Evolutionary conservation across 164 flowering plant genomes (phyloP).

Genomic region (Dillenia suffruticosa): DNA sequence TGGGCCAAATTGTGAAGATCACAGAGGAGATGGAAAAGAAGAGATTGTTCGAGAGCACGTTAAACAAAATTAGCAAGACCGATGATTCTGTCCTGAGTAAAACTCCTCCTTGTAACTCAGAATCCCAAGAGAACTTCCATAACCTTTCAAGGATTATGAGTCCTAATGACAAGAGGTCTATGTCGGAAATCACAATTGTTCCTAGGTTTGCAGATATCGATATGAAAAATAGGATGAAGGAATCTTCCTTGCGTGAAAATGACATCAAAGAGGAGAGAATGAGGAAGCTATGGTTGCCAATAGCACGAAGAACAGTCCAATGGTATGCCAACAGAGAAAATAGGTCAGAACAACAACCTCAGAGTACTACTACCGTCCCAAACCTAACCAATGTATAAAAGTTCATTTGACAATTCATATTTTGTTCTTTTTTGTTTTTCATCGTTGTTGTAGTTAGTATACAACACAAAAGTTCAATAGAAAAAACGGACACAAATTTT

Average conservation of each 20-base stretch:
- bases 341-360: conserved; percentile 13
- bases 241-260: conserved; percentile 6
- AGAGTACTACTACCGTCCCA: neutral
- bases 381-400: too few species aligned
- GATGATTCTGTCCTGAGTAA: conserved; percentile 5
- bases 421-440: too few species aligned
- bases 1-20: conserved; percentile 17
- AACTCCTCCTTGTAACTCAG: conserved; percentile 20
- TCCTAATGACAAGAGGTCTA: conserved; percentile 45
- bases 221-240: conserved; percentile 7
- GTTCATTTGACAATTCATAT: too few species aligned
- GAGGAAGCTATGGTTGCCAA: conserved; percentile 55
- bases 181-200: conserved; percentile 65
- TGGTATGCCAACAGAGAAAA: conserved; percentile 57
- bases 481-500: too few species aligned
- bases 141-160: conserved; percentile 13
- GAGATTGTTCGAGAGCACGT: conserved; percentile 28
- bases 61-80: conserved; percentile 6
- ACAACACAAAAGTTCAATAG: too few species aligned
- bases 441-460: too few species aligned
- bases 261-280: conserved; percentile 26
- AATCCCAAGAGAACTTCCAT: conserved; percentile 1
- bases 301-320: conserved; percentile 55
- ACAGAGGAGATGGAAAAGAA: conserved; percentile 40
- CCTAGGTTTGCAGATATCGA: conserved; percentile 37